phyloP scores from a whole-genome alignment of 2,329 filamentous ascomycete genomes.

The Drechslera avenae region DNA sequence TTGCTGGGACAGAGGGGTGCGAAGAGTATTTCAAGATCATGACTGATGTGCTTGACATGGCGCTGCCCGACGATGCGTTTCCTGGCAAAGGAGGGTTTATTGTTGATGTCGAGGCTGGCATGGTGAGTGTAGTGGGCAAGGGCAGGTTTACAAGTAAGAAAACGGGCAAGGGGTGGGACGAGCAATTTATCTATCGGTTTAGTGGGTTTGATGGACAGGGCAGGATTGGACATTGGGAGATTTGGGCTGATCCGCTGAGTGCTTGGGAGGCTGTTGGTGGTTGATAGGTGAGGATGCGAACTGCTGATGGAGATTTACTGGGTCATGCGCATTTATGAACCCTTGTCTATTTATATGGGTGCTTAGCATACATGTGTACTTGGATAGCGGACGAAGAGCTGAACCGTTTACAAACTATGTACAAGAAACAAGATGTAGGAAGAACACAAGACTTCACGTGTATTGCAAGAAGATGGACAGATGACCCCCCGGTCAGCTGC shows the following conservation, averaged over 20 bases:
- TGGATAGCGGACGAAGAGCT: neutral
- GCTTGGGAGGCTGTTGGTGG: constrained; percentile 49
- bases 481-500: neutral
- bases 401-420: neutral
- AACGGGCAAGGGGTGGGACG: constrained; percentile 50
- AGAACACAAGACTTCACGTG: too few species aligned
- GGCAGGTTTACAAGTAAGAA: constrained; percentile 43
- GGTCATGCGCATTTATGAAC: neutral
- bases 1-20: constrained; percentile 41
- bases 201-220: constrained; percentile 49
- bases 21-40: constrained; percentile 49
- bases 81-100: constrained; percentile 41
- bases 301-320: neutral
- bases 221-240: constrained; percentile 51
- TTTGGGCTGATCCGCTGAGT: constrained; percentile 53
- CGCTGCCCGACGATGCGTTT: constrained; percentile 38
- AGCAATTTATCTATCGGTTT: constrained; percentile 50
- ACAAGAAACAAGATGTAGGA: too few species aligned
- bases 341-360: too few species aligned
- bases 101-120: constrained; percentile 45
- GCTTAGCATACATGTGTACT: neutral
- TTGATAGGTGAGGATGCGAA: neutral
- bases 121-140: constrained; percentile 47
- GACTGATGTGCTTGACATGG: constrained; percentile 42
- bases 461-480: too few species aligned